Base-by-base conservation (phyloP, 1,139 yeast species). In the Schizosaccharomyces versatilis region DNA sequence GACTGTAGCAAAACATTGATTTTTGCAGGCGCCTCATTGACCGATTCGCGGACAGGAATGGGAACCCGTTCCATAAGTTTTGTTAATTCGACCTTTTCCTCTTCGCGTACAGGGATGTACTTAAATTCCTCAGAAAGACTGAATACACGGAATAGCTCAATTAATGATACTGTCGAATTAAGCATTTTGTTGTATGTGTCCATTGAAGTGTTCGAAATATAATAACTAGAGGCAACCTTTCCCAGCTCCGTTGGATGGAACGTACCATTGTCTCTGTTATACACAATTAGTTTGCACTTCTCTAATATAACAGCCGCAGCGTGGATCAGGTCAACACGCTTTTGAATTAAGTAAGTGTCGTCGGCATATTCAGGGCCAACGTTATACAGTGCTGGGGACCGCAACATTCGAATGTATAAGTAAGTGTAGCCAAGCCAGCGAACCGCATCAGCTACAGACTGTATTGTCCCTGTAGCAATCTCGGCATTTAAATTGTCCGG, bases 401-500 rank as follows among this genome's bases (percentile, higher is more conserved):
- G 72, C 40, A 78, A 66, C 95, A 88, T 84, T 56, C 98, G 71
- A 7, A 86, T 79, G 64, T 76, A 85, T 53, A 88, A 71, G 64
- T 88, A 90, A 0, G 95, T 80, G 61, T 77, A 77, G 0, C 82
- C 78, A 9, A 90, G 66, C 97, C 97, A 90, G 3, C 73, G 71
- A 1, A 80, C 73, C 8, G 84, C 95, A 53, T 84, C 94, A 1
- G 74, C 72, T 51, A 82, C 66, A 1, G 73, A 67, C 40, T 70
- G 69, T 1, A 90, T 74, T 1, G 80, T 72, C 0, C 95, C 95
- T 7, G 78, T 66, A 1, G 80, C 94, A 52, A 90, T 71, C 65
- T 90, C 98, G 0, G 97, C 97, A 67, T 90, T 90, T 53, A 90
- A 62, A 59, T 70, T 75, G 65, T 86, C 96, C 0, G 81, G 79